A percentile compares a stretch with the other conserved stretches of the same genome.
Conservation (phyloP, 768 basidiomycete genomes). For the Xerocomus potaroensis region DNA sequence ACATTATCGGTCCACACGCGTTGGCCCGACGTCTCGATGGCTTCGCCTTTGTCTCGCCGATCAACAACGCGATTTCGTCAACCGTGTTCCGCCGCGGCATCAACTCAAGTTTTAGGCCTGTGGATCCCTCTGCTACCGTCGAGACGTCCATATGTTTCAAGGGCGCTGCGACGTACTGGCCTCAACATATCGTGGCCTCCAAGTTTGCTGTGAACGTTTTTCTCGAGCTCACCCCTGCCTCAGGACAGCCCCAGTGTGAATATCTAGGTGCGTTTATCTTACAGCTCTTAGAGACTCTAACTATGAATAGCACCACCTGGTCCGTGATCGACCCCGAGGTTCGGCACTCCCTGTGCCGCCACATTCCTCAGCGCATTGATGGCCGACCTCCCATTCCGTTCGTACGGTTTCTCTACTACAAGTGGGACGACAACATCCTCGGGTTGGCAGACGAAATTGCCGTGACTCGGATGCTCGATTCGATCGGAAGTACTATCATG, state of each 20-base stretch:
- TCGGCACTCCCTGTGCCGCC: slow-evolving; percentile 3
- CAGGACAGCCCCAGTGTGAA: not conserved
- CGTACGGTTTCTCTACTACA: slow-evolving; percentile 15
- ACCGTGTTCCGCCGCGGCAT: slow-evolving; percentile 13
- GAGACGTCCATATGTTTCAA: not conserved
- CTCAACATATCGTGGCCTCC: slow-evolving; percentile 14
- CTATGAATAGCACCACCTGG: slow-evolving; percentile 5
- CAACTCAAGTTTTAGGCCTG: slow-evolving; percentile 4
- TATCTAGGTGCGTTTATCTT: slow-evolving; percentile 29
- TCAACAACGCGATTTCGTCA: slow-evolving; percentile 13
- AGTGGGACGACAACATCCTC: slow-evolving; percentile 19
- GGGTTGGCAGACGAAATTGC: slow-evolving; percentile 8
- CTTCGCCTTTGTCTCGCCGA: slow-evolving; percentile 6
- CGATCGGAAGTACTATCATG: not conserved
- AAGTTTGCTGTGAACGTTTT: slow-evolving; percentile 27
- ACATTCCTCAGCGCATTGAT: not conserved
- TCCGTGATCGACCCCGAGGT: slow-evolving; percentile 1
- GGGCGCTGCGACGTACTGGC: slow-evolving; percentile 9
- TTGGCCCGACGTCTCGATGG: slow-evolving; percentile 4
- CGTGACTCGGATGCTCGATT: not conserved
- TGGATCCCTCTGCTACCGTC: not conserved
- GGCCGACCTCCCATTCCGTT: slow-evolving; percentile 5
- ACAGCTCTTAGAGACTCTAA: not conserved
- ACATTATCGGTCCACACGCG: slow-evolving; percentile 8
- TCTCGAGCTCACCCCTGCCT: slow-evolving; percentile 2